phyloP scores from a whole-genome alignment of 2,329 filamentous ascomycete genomes.

The Aphanoascus verrucosus region DNA sequence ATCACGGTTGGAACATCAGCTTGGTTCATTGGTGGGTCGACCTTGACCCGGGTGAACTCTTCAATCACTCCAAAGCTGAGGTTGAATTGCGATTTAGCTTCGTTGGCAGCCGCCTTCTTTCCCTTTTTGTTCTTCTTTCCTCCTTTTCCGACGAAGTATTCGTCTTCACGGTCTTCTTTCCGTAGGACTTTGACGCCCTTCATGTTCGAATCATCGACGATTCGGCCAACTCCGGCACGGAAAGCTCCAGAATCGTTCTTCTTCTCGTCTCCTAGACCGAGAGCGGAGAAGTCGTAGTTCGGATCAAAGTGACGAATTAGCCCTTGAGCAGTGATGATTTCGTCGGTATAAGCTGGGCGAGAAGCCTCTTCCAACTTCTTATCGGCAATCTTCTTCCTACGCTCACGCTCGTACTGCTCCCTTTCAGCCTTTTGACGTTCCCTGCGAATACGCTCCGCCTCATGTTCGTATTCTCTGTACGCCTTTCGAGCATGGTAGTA shows the following conservation, averaged over 20 bases:
- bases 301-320: constrained; percentile 90
- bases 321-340: constrained; percentile 80
- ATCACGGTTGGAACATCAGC: constrained; percentile 66
- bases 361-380: constrained; percentile 43
- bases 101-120: constrained; percentile 49
- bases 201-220: constrained; percentile 69
- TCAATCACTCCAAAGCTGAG: constrained; percentile 86
- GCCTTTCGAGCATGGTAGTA: constrained; percentile 76
- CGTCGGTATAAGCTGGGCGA: constrained; percentile 78
- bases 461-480: constrained; percentile 71
- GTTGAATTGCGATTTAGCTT: constrained; percentile 57
- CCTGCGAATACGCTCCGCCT: constrained; percentile 62
- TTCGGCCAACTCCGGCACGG: constrained; percentile 67
- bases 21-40: constrained; percentile 80
- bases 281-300: constrained; percentile 55
- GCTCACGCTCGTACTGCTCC: constrained; percentile 42
- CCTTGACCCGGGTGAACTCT: constrained; percentile 70
- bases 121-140: constrained; percentile 84
- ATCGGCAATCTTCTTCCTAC: constrained; percentile 43
- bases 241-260: constrained; percentile 53
- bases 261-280: constrained; percentile 42
- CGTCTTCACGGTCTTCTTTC: constrained; percentile 81
- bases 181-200: constrained; percentile 75
- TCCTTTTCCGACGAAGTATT: constrained; percentile 63
- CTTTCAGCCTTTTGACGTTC: constrained; percentile 76